phyloP scores from a whole-genome alignment of 495 filamentous ascomycete genomes.

The Tuber indicum region DNA sequence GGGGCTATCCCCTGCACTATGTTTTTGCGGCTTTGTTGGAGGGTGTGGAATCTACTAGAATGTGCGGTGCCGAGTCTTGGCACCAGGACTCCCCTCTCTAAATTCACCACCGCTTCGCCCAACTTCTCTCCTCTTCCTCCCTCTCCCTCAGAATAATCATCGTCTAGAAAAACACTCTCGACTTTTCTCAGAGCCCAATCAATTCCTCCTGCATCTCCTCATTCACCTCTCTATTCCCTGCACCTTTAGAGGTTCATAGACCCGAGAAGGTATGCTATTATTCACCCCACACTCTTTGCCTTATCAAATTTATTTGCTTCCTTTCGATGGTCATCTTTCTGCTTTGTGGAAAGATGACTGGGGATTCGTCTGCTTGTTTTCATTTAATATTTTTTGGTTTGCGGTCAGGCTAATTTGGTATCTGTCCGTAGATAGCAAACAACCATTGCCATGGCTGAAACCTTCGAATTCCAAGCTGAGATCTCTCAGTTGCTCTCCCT shows the following conservation, averaged over 20 bases:
- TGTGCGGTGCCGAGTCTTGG: slow-evolving; percentile 29
- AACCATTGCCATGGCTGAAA: slow-evolving; percentile 63
- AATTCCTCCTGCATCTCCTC: slow-evolving; percentile 28
- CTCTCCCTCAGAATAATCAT: slow-evolving; percentile 18
- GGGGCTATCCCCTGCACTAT: slow-evolving; percentile 25
- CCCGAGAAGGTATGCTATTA: slow-evolving; percentile 30
- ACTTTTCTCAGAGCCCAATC: slow-evolving; percentile 19
- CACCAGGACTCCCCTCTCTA: slow-evolving; percentile 32
- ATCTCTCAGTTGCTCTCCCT: slow-evolving; percentile 98
- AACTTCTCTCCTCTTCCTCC: slow-evolving; percentile 27
- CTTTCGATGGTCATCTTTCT: neutral
- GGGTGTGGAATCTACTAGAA: slow-evolving; percentile 38
- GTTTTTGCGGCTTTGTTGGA: slow-evolving; percentile 28
- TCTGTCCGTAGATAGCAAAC: slow-evolving; percentile 21
- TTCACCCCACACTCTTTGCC: slow-evolving; percentile 25
- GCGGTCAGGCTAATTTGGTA: slow-evolving; percentile 4
- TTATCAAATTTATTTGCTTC: slow-evolving; percentile 4
- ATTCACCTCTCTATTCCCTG: slow-evolving; percentile 22
- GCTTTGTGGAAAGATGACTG: neutral
- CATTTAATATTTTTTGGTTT: neutral
- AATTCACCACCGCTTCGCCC: slow-evolving; percentile 31
- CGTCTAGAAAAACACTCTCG: slow-evolving; percentile 14
- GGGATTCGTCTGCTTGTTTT: neutral
- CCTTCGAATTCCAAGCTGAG: slow-evolving; percentile 99
- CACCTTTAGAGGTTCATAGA: slow-evolving; percentile 36